Evolutionary conservation across 352 stramenopile genomes (phyloP).

Genomic region (Phytophthora fragariae): DNA sequence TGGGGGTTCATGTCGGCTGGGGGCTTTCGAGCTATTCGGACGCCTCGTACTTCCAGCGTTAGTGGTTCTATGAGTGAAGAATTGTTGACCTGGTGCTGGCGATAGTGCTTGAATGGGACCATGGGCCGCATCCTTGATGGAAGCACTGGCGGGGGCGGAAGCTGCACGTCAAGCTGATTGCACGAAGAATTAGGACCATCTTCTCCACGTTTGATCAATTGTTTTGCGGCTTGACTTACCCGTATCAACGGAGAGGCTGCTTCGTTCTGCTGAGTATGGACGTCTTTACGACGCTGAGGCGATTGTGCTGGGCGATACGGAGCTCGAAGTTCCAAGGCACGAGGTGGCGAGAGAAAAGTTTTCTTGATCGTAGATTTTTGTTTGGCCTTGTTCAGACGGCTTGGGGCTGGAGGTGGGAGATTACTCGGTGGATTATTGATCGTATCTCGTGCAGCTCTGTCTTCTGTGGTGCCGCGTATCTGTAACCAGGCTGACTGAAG

Average conservation of each 20-base stretch:
- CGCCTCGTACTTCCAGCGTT: constrained; percentile 25
- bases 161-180: constrained; percentile 26
- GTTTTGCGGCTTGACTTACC: neutral
- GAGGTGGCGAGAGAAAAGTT: neutral
- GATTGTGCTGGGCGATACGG: neutral
- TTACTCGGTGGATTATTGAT: neutral
- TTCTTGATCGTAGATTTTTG: neutral
- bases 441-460: neutral
- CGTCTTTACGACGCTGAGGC: constrained; percentile 1
- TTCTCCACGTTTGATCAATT: neutral
- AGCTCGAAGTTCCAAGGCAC: constrained; percentile 2
- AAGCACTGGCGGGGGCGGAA: constrained; percentile 6
- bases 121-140: constrained; percentile 6
- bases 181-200: neutral
- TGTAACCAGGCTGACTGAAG: constrained; percentile 28
- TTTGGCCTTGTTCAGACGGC: too few species aligned
- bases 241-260: constrained; percentile 16
- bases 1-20: constrained; percentile 1
- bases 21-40: constrained; percentile 21
- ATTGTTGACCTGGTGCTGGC: neutral
- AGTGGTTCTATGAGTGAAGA: neutral
- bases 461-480: neutral
- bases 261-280: neutral
- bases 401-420: neutral
- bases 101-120: constrained; percentile 25